Percentiles rank a stretch among this genome's conserved stretches.
phyloP scores from a whole-genome alignment of 2,329 filamentous ascomycete species.

The Diaporthe helianthi region DNA sequence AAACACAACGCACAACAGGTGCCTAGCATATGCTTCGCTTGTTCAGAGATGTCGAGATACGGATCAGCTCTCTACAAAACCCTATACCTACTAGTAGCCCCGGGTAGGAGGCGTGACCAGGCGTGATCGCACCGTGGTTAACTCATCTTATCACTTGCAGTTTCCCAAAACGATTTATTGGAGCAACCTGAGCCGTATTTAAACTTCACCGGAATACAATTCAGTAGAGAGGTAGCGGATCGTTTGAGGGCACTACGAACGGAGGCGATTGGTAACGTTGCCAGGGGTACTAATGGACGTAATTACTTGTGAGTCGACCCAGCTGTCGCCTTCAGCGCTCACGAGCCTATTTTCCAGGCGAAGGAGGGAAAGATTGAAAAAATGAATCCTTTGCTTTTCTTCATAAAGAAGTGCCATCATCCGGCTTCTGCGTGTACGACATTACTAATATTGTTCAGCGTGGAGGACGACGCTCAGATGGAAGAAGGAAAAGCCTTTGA shows the following conservation, averaged over 20 bases:
- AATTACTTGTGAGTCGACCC: background rate
- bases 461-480: background rate
- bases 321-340: too few species aligned
- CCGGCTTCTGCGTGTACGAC: background rate
- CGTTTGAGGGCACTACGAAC: background rate
- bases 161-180: background rate
- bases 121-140: too few species aligned
- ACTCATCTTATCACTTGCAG: background rate
- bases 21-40: background rate
- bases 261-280: background rate
- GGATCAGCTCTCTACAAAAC: background rate
- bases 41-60: background rate
- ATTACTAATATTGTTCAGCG: background rate
- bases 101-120: too few species aligned
- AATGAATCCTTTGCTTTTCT: background rate
- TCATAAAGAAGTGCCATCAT: background rate
- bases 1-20: too few species aligned
- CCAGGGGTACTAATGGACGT: background rate
- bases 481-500: conserved; percentile 10
- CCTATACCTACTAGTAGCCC: too few species aligned
- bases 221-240: rapidly evolving
- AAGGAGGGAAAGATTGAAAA: background rate
- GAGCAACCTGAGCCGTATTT: background rate
- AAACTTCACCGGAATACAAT: background rate
- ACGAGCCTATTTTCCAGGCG: too few species aligned